phyloP scores from a whole-genome alignment of 306 rosid species.

The Citrullus mucosospermus region DNA sequence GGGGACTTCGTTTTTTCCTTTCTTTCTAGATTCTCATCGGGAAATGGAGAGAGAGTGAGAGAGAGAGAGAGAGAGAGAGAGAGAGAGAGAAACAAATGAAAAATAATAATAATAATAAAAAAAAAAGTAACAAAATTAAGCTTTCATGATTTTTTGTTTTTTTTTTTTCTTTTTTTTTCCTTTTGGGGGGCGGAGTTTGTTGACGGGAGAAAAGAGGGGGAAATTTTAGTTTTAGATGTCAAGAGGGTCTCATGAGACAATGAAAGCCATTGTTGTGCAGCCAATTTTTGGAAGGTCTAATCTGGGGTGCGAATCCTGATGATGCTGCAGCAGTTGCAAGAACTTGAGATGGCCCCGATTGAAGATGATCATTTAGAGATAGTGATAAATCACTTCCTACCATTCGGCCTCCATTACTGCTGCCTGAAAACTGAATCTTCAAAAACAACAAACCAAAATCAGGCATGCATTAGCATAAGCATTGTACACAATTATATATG shows the following conservation, averaged over 20 bases:
- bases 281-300: constrained; percentile 31
- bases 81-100: too few relatives aligned
- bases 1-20: not conserved
- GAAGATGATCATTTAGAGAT: constrained; percentile 32
- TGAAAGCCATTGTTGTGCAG: constrained; percentile 63
- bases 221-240: not conserved
- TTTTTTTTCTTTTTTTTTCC: not conserved
- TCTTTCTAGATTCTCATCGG: constrained; percentile 1
- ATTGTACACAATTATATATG: too few relatives aligned
- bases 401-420: constrained; percentile 44
- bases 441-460: not conserved
- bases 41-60: not conserved
- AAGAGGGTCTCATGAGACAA: constrained; percentile 22
- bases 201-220: not conserved
- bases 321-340: constrained; percentile 98
- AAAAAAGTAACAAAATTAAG: not conserved
- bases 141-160: not conserved
- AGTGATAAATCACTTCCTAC: constrained; percentile 55
- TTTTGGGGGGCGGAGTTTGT: not conserved
- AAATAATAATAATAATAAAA: not conserved
- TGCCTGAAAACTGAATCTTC: constrained; percentile 42
- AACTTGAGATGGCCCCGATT: constrained; percentile 34
- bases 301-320: constrained; percentile 98
- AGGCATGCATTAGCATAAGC: too few relatives aligned
- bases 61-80: too few relatives aligned